Percentiles rank a stretch among this genome's conserved stretches.
Conservation (phyloP, 1,284 basidiomycete genomes). For the Cutaneotrichosporon arboriforme region DNA sequence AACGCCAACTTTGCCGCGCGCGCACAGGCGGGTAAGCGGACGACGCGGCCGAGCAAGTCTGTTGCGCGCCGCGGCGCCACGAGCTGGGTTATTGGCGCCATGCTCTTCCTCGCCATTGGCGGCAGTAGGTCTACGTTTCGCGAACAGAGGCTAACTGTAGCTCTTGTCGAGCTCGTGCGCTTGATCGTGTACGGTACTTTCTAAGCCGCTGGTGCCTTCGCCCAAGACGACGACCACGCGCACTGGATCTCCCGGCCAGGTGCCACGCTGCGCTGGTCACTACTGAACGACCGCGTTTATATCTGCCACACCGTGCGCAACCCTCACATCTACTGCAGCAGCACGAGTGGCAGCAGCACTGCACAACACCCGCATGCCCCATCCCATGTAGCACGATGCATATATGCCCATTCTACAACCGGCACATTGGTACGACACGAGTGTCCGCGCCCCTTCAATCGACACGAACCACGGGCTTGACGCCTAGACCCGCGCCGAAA, state of each 20-base stretch:
- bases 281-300: not conserved
- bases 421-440: not conserved
- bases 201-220: no score
- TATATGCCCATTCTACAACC: no score
- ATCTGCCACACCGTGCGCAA: not conserved
- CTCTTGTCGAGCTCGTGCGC: constrained; percentile 38
- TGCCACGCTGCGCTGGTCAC: no score
- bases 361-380: no score
- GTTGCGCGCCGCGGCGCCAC: constrained; percentile 26
- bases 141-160: constrained; percentile 16
- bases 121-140: constrained; percentile 33
- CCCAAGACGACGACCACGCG: no score
- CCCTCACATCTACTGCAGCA: not conserved
- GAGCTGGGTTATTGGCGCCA: constrained; percentile 36
- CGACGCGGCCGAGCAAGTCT: constrained; percentile 33
- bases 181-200: constrained; percentile 32
- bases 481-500: constrained; percentile 34
- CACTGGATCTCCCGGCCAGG: no score
- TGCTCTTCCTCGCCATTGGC: constrained; percentile 42
- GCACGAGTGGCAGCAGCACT: no score
- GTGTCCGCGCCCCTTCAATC: constrained; percentile 37
- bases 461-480: constrained; percentile 24
- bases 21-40: constrained; percentile 40
- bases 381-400: not conserved
- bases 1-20: constrained; percentile 43